Percentiles rank a stretch among this genome's conserved stretches.
These are phyloP conservation scores for Nothophaeocryptopus gaeumannii DNA, from an alignment of 2,329 filamentous ascomycete species.

Conservation along the genomic window DNA sequence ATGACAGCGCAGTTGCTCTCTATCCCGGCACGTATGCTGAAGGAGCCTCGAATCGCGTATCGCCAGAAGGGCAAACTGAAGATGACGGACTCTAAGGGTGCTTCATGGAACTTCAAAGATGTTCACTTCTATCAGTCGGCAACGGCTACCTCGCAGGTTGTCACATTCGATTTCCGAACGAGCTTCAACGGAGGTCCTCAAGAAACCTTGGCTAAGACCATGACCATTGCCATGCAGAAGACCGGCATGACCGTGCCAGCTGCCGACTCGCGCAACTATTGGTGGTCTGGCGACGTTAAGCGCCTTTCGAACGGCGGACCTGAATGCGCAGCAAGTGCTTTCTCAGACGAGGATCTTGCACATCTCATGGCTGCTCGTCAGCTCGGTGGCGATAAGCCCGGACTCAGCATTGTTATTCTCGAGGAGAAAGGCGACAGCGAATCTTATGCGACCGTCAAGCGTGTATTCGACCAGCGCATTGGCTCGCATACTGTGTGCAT, in stretches of 20 bases:
- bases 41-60: neutral
- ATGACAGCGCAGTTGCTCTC: neutral
- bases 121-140: neutral
- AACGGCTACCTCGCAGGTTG: neutral
- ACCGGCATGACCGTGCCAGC: too few species aligned
- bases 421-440: conserved; percentile 3
- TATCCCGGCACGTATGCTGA: conserved; percentile 3
- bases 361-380: too few species aligned
- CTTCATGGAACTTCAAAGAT: conserved; percentile 1
- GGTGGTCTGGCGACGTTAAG: too few species aligned
- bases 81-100: neutral
- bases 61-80: neutral
- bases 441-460: conserved; percentile 5
- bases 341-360: too few species aligned
- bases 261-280: too few species aligned
- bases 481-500: conserved; percentile 3
- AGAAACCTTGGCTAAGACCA: too few species aligned
- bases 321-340: too few species aligned
- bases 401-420: neutral
- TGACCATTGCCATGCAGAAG: too few species aligned
- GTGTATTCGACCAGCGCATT: neutral
- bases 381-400: too few species aligned
- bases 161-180: neutral
- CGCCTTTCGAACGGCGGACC: too few species aligned
- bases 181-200: too few species aligned